Evolutionary conservation across 345 rosid species (phyloP).

Genomic region (Rhodamnia argentea): DNA sequence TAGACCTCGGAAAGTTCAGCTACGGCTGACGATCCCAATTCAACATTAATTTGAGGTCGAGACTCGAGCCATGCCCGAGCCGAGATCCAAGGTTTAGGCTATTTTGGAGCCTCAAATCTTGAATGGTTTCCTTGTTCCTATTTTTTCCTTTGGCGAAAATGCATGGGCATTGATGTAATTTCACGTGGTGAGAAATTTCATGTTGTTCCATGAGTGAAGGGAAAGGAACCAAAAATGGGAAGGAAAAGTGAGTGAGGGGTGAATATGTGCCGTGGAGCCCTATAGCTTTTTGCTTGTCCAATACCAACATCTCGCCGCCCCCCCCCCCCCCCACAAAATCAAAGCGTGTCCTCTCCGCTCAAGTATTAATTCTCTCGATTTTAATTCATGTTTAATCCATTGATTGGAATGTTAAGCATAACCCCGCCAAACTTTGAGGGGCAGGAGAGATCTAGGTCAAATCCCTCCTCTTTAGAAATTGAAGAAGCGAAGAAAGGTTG

Average conservation of each 20-base stretch:
- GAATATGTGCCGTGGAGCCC: not conserved
- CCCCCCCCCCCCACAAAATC: too few species aligned
- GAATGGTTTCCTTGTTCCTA: not conserved
- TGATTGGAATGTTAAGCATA: not conserved
- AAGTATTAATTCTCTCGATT: not conserved
- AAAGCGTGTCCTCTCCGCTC: not conserved
- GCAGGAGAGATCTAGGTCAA: too few species aligned
- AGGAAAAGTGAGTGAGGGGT: not conserved
- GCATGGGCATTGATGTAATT: not conserved
- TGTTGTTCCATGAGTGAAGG: not conserved
- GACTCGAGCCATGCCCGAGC: not conserved
- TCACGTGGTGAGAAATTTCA: not conserved
- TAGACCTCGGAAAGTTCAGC: not conserved
- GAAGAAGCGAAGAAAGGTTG: too few species aligned
- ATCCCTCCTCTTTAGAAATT: too few species aligned
- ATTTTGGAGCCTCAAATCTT: not conserved
- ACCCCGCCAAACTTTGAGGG: not conserved
- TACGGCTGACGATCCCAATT: not conserved
- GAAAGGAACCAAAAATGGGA: not conserved
- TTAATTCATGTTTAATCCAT: not conserved
- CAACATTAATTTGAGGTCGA: not conserved
- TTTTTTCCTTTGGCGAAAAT: not conserved
- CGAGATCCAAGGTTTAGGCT: not conserved
- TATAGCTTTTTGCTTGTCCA: not conserved
- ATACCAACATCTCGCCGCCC: not conserved